Conservation (phyloP, 1,284 basidiomycete genomes). For the Puccinia triticina region DNA sequence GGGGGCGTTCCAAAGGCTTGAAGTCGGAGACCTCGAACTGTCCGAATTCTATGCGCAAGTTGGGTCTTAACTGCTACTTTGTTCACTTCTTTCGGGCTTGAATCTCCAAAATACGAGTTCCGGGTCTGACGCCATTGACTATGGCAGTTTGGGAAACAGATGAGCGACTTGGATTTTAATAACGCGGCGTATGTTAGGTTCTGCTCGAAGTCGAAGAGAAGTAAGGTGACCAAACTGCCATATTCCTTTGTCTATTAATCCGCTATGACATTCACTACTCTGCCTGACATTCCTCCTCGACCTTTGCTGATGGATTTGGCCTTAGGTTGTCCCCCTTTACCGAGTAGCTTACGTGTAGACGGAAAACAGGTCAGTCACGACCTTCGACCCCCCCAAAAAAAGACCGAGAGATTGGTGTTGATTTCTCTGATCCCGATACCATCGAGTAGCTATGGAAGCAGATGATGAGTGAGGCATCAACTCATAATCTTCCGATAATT, state of each 20-base stretch:
- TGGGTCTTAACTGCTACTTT: conserved; percentile 37
- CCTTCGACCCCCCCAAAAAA: neutral
- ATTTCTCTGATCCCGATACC: neutral
- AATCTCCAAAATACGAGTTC: neutral
- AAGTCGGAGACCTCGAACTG: conserved; percentile 58
- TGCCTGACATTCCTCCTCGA: neutral
- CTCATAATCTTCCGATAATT: conserved; percentile 34
- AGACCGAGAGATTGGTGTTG: neutral
- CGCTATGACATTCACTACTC: neutral
- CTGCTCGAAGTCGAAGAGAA: conserved; percentile 56
- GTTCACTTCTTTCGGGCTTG: no score
- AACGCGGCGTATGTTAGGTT: conserved; percentile 55
- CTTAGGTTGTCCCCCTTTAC: conserved; percentile 51
- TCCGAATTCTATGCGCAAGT: conserved; percentile 59
- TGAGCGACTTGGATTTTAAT: conserved; percentile 56
- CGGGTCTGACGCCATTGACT: neutral
- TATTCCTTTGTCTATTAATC: neutral
- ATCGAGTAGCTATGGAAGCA: conserved; percentile 57
- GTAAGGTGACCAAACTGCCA: conserved; percentile 32
- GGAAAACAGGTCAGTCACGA: conserved; percentile 55
- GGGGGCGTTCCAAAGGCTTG: conserved; percentile 60
- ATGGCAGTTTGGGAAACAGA: conserved; percentile 55
- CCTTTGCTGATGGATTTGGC: neutral
- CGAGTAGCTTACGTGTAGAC: conserved; percentile 54
- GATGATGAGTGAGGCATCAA: conserved; percentile 57